Evolutionary conservation across 345 rosid species (phyloP), one percentile per base, ranked within the genome.

Genomic region (Camelina laxa): DNA sequence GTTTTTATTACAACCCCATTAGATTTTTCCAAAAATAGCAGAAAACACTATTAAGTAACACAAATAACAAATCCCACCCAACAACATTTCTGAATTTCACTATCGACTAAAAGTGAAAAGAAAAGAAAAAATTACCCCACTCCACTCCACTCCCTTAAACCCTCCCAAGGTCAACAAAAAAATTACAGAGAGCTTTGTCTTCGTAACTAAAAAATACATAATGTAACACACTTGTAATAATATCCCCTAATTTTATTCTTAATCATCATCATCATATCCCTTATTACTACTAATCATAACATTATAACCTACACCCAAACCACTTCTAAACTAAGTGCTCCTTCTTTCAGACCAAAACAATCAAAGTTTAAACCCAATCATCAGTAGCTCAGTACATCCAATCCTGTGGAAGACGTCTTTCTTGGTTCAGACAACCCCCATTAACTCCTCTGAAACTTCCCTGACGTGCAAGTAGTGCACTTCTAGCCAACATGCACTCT

Each of bases 361-460:
- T 56, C 49, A 15, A 4, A 64, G 15, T 14, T 58, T 14, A 3
- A 31, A 19, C 54, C 42, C 50, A 3, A 60, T 30, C 36, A 22
- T 24, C 36, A 50, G 9, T 13, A 50, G 2, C 3, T 75, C 49
- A 78, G 4, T 72, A 78, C 77, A 78, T 78, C 81, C 81, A 78
- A 20, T 78, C 77, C 22, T 78, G 81, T 4, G 81, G 81, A 78
- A 78, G 81, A 16, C 44, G 56, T 51, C 74, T 51, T 24, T 67
- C 77, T 78, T 78, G 81, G 24, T 35, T 72, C 15, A 72, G 21
- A 71, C 64, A 65, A 65, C 49, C 5, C 7, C 41, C 53, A 44
- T 27, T 50, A 36, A 21, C 75, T 16, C 45, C 53, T 64, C 76
- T 77, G 19, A 38, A 7, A 19, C 59, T 70, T 45, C 60, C 73